These are phyloP conservation scores for Brassica cretica DNA, from an alignment of 345 rosid genomes.

Conservation along the genomic window DNA sequence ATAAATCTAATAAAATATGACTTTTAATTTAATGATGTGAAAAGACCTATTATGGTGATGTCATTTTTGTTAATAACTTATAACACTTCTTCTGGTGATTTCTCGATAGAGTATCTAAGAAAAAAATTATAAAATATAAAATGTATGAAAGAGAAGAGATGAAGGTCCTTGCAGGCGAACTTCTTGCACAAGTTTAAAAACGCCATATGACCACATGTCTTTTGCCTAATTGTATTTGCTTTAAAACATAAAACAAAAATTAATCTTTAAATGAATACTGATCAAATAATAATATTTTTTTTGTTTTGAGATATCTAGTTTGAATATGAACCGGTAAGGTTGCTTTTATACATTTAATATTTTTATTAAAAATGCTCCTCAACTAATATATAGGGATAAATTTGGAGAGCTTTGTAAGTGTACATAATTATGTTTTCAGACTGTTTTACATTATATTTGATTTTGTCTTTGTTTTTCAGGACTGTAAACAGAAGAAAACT, in stretches of 20 bases:
- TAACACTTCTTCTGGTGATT: too few species aligned
- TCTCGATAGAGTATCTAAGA: neutral
- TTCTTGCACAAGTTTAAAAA: neutral
- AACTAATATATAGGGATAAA: too few species aligned
- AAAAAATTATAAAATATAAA: too few species aligned
- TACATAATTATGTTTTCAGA: neutral
- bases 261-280: neutral
- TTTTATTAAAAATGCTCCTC: too few species aligned
- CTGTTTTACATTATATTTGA: neutral
- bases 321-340: neutral
- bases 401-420: neutral
- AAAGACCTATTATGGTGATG: too few species aligned
- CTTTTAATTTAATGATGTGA: too few species aligned
- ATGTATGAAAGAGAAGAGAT: neutral
- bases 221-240: neutral
- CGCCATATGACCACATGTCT: neutral
- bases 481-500: neutral
- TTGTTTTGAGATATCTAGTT: neutral
- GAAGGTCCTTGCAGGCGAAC: neutral
- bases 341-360: neutral
- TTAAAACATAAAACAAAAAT: neutral
- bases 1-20: too few species aligned
- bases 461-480: neutral
- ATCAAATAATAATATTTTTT: too few species aligned
- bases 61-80: too few species aligned